phyloP scores from a whole-genome alignment of 2,329 filamentous ascomycete genomes.

The Thelonectria blattea region DNA sequence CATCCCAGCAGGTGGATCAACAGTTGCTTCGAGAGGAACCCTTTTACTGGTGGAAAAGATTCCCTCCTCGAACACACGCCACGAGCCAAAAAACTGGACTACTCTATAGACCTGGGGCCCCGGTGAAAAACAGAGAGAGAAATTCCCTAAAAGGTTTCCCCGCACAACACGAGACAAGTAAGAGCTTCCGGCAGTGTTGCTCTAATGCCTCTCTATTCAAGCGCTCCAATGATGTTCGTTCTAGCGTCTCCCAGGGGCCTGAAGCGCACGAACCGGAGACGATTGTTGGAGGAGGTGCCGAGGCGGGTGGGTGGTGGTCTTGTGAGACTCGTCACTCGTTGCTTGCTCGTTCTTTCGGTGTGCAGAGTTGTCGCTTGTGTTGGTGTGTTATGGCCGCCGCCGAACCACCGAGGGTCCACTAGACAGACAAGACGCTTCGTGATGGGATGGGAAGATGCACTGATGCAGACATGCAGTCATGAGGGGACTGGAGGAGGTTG shows the following conservation, averaged over 20 bases:
- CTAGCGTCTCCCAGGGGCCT: neutral
- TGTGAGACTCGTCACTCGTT: no score
- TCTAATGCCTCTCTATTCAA: neutral
- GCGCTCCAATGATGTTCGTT: constrained; percentile 25
- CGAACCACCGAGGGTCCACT: constrained; percentile 10
- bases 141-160: neutral
- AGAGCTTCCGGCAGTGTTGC: constrained; percentile 4
- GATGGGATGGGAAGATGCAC: neutral
- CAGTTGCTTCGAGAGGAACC: no score
- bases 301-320: no score
- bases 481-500: neutral
- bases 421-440: neutral
- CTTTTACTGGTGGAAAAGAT: neutral
- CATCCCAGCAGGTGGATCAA: neutral
- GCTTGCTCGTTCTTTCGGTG: neutral
- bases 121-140: neutral
- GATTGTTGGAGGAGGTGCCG: neutral
- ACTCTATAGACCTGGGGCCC: neutral
- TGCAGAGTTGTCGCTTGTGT: neutral
- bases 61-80: constrained; percentile 1
- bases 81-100: neutral
- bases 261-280: constrained; percentile 32
- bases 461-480: neutral
- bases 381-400: constrained; percentile 11
- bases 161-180: neutral